Conservation (phyloP, 306 rosid genomes). For the Vicia sativa region DNA sequence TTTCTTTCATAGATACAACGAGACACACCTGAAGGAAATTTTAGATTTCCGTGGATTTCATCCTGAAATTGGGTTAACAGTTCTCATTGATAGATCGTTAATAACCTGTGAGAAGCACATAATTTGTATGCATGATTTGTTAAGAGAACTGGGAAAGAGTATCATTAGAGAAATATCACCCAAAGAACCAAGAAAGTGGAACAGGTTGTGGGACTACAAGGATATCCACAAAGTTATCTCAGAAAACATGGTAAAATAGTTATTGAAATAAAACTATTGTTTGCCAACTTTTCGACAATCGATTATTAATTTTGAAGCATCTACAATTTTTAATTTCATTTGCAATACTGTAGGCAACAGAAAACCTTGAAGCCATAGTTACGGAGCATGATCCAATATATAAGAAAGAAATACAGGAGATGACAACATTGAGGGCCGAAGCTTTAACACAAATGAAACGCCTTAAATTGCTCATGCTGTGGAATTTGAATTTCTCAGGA, state of each 20-base stretch:
- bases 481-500: background rate
- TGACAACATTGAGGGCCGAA: background rate
- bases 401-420: fast-evolving
- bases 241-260: background rate
- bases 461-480: background rate
- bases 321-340: background rate
- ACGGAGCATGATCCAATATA: too few species aligned
- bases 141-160: conserved; percentile 24
- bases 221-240: conserved; percentile 11
- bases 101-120: fast-evolving
- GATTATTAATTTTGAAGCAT: background rate
- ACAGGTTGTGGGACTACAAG: conserved; percentile 13
- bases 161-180: conserved; percentile 34
- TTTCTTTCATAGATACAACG: too few species aligned
- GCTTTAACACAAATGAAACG: conserved; percentile 6
- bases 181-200: conserved; percentile 36
- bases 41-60: conserved; percentile 2
- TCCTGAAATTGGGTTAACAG: conserved; percentile 15
- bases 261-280: background rate
- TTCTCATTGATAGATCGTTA: conserved; percentile 32
- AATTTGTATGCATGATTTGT: background rate
- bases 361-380: conserved; percentile 16
- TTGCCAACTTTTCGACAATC: background rate
- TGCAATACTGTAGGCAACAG: background rate
- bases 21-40: background rate